These are phyloP conservation scores for Coemansia sp. DNA, from an alignment of 192 early-diverging fungal genomes.

Conservation along the genomic window DNA sequence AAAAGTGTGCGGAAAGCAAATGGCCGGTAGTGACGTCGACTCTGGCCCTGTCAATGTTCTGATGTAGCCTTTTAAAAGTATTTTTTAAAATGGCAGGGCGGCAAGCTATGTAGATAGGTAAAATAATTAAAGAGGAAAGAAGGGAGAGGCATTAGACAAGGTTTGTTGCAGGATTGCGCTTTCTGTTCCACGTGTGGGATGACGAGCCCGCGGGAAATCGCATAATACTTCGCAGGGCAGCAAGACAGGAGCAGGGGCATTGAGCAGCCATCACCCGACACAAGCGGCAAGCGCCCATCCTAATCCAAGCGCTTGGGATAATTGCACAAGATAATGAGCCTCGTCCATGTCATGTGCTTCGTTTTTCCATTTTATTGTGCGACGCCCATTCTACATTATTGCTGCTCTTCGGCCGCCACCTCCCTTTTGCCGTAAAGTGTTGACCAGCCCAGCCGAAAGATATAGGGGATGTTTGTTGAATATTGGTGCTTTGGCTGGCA, in stretches of 20 bases:
- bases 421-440: background rate
- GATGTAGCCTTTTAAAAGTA: no score
- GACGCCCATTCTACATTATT: background rate
- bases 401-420: background rate
- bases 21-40: no score
- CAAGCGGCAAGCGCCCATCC: background rate
- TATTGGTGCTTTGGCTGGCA: no score
- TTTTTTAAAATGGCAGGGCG: background rate
- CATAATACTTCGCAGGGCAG: background rate
- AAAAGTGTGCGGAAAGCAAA: no score
- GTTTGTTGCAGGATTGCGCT: background rate
- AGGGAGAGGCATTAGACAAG: background rate
- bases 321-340: background rate
- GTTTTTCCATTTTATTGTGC: background rate
- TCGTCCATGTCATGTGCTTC: background rate
- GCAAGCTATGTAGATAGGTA: background rate
- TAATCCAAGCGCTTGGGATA: background rate
- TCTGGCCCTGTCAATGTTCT: no score
- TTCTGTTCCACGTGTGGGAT: conserved; percentile 2
- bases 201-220: background rate
- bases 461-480: no score
- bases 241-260: conserved; percentile 1
- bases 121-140: background rate
- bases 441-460: background rate
- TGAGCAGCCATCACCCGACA: background rate